A percentile compares a stretch with the other conserved stretches of the same genome.
Evolutionary conservation across 192 early-diverging fungal species (phyloP).

Genomic region (Dissophora globulifera): DNA sequence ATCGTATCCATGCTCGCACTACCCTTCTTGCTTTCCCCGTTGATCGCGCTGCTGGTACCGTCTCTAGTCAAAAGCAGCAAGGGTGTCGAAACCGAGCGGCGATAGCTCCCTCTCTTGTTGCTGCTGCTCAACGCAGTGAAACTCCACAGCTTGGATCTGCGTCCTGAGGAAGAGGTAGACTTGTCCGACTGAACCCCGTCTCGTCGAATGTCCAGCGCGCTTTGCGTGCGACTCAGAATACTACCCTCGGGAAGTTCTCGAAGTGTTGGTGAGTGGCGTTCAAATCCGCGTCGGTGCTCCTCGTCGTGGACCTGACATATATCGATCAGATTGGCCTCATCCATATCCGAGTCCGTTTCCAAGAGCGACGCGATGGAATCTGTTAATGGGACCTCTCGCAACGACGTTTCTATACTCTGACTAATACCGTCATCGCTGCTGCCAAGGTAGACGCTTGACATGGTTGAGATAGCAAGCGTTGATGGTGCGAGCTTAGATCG

Average conservation of each 20-base stretch:
- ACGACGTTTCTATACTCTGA: neutral
- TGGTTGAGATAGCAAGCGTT: neutral
- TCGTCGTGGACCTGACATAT: neutral
- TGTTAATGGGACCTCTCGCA: slow-evolving; percentile 22
- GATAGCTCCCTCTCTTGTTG: slow-evolving; percentile 10
- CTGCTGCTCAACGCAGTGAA: neutral
- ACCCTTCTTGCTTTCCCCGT: neutral
- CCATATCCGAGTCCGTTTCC: slow-evolving; percentile 4
- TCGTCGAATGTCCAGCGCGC: slow-evolving; percentile 22
- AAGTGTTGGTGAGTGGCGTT: neutral
- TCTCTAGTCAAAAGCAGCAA: slow-evolving; percentile 2
- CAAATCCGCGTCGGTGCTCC: too few species aligned
- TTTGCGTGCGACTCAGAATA: slow-evolving; percentile 23
- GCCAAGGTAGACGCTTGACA: slow-evolving; percentile 18
- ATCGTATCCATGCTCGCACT: slow-evolving; percentile 4
- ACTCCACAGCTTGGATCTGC: slow-evolving; percentile 23
- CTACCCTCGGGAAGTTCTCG: neutral
- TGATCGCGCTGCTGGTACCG: neutral
- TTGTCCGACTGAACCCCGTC: neutral
- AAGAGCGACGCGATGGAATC: slow-evolving; percentile 22
- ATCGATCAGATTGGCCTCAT: slow-evolving; percentile 1
- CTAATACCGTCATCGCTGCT: neutral
- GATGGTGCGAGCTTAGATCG: neutral
- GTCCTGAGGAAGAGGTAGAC: neutral
- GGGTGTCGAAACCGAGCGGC: slow-evolving; percentile 33